phyloP scores from a whole-genome alignment of 441 rosid species.

The Erysimum cheiri region DNA sequence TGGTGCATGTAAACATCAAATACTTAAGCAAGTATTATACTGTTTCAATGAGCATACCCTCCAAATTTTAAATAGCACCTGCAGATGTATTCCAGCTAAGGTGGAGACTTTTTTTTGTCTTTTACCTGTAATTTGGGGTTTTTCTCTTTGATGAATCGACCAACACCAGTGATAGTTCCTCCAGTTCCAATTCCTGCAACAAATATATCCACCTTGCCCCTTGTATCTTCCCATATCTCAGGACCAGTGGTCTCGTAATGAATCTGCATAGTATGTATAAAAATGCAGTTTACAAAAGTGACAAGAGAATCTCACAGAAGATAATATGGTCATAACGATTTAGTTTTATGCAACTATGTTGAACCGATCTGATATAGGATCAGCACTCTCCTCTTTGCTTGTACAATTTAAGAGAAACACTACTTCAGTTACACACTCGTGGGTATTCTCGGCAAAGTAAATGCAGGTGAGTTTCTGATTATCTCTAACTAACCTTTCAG shows the following conservation, averaged over 20 bases:
- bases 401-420: background rate
- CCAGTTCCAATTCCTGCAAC: slow-evolving; percentile 89
- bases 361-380: background rate
- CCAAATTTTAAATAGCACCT: slow-evolving; percentile 2
- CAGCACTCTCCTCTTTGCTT: background rate
- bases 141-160: slow-evolving; percentile 68
- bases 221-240: slow-evolving; percentile 83
- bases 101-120: background rate
- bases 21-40: slow-evolving; percentile 7
- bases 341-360: background rate
- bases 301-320: slow-evolving; percentile 6
- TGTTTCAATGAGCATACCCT: slow-evolving; percentile 16
- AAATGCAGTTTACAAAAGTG: background rate
- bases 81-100: slow-evolving; percentile 5
- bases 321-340: background rate
- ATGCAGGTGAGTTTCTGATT: background rate
- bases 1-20: slow-evolving; percentile 44
- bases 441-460: background rate
- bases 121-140: slow-evolving; percentile 41
- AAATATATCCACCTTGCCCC: slow-evolving; percentile 69
- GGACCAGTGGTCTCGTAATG: slow-evolving; percentile 93
- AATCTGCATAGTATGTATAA: slow-evolving; percentile 48
- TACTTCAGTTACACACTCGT: background rate
- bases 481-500: background rate
- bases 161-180: slow-evolving; percentile 83